Percentiles rank a stretch among this genome's conserved stretches.
These are phyloP conservation scores for Saccharomycopsis hybrid DNA, from an alignment of 1,139 yeast species.

Conservation along the genomic window DNA sequence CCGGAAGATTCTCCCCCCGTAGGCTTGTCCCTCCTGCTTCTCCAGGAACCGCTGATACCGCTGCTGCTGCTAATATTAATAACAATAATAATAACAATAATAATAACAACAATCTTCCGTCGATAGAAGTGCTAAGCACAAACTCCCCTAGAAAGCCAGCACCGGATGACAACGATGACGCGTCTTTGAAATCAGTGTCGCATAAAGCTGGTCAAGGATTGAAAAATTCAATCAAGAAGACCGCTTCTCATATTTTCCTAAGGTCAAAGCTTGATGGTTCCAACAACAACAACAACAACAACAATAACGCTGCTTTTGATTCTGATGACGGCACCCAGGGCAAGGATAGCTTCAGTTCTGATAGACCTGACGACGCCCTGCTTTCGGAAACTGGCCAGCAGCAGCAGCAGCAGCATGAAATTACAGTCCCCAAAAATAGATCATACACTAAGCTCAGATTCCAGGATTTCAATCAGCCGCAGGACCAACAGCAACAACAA, in stretches of 20 bases:
- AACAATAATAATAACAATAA: neutral
- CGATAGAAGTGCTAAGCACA: no score
- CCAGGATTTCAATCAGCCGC: neutral
- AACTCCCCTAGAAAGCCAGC: no score
- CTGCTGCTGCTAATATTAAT: neutral
- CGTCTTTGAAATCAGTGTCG: neutral
- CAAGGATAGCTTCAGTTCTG: neutral
- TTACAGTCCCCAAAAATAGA: neutral
- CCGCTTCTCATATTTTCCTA: constrained; percentile 19
- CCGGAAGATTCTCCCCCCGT: no score
- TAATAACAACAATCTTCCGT: no score
- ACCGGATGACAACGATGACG: no score
- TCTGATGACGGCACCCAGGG: neutral
- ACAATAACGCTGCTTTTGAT: neutral
- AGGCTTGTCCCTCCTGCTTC: no score
- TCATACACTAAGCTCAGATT: neutral
- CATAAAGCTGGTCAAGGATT: neutral
- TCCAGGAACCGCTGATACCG: neutral
- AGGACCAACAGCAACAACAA: neutral
- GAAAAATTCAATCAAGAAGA: constrained; percentile 15
- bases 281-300: no score
- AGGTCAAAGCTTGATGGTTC: constrained; percentile 3
- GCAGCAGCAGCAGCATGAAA: neutral
- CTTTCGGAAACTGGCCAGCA: constrained; percentile 1
- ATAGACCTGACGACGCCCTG: neutral